phyloP scores from a whole-genome alignment of 169 alveolate species.

The Cryptosporidium tyzzeri region DNA sequence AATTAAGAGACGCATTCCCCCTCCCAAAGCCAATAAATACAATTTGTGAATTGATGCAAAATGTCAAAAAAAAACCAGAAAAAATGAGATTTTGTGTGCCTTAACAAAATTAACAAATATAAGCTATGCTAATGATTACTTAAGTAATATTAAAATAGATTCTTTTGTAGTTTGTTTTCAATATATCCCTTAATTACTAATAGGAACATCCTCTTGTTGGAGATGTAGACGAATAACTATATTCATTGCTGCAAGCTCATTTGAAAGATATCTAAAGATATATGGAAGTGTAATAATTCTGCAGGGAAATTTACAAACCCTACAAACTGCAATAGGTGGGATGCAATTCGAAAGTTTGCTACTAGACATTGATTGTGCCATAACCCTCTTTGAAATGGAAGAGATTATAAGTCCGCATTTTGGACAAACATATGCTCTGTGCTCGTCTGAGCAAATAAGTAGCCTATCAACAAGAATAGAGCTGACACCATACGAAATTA shows the following conservation, averaged over 20 bases:
- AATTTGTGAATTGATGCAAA: not conserved
- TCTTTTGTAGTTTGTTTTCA: not conserved
- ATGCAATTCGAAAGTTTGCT: constrained; percentile 79
- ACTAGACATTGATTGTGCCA: constrained; percentile 34
- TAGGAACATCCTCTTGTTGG: constrained; percentile 77
- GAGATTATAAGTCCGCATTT: constrained; percentile 96
- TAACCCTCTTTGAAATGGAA: constrained; percentile 83
- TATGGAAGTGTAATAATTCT: constrained; percentile 90
- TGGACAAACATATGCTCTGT: constrained; percentile 97
- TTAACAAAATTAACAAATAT: not conserved
- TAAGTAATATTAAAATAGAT: not conserved
- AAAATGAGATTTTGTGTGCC: not conserved
- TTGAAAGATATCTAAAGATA: constrained; percentile 91
- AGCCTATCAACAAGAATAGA: constrained; percentile 97
- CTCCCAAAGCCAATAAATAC: not conserved
- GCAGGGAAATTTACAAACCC: constrained; percentile 88
- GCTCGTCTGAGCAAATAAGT: constrained; percentile 96
- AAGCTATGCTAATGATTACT: not conserved
- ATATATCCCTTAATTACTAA: constrained; percentile 55
- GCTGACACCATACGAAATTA: constrained; percentile 99
- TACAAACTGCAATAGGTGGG: constrained; percentile 86
- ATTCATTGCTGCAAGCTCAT: constrained; percentile 94
- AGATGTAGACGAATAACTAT: constrained; percentile 81
- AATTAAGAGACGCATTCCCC: constrained; percentile 3
- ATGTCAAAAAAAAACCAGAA: not conserved